phyloP scores from a whole-genome alignment of 164 flowering plant genomes.

The Stephania yunnanensis region DNA sequence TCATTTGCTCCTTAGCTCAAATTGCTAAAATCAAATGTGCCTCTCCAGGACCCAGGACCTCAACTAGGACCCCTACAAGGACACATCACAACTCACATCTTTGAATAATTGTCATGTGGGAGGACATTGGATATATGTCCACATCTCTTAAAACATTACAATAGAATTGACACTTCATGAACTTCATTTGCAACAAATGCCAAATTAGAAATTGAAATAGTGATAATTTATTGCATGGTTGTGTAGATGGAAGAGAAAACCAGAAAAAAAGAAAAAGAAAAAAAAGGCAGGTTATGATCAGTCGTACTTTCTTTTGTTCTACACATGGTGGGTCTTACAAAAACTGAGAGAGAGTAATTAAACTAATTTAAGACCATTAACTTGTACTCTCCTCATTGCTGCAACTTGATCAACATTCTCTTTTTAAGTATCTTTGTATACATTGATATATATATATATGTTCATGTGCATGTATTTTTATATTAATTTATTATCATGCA shows the following conservation, averaged over 20 bases:
- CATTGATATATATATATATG: too few relatives aligned
- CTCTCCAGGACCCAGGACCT: neutral
- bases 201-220: neutral
- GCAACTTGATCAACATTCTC: too few relatives aligned
- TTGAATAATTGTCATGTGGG: neutral
- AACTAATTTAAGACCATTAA: too few relatives aligned
- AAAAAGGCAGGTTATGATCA: neutral
- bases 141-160: neutral
- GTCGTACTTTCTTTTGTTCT: neutral
- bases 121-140: neutral
- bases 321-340: neutral
- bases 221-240: neutral
- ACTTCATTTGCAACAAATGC: neutral
- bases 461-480: too few relatives aligned
- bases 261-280: too few relatives aligned
- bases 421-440: too few relatives aligned
- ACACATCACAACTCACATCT: neutral
- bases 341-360: neutral
- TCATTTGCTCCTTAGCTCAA: neutral
- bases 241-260: neutral
- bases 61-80: neutral
- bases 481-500: too few relatives aligned
- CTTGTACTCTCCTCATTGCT: too few relatives aligned
- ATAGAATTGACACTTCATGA: neutral
- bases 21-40: neutral